Evolutionary conservation across 1,139 yeast species (phyloP).

Genomic region (Blastobotrys buckinghamii): DNA sequence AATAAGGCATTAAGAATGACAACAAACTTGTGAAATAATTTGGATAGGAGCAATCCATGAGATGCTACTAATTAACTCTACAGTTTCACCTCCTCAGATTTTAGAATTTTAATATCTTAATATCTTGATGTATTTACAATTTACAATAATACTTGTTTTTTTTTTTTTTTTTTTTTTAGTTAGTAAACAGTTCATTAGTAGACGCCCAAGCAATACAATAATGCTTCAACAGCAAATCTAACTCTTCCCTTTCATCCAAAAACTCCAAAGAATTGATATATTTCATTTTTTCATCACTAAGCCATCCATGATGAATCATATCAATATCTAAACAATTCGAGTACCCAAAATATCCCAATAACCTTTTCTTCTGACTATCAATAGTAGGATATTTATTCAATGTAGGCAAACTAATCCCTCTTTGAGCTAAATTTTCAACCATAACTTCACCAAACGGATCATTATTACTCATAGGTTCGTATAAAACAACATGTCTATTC

Average conservation of each 20-base stretch:
- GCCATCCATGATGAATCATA: conserved; percentile 55
- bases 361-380: conserved; percentile 40
- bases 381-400: conserved; percentile 47
- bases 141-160: too few species aligned
- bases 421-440: conserved; percentile 59
- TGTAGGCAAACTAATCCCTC: conserved; percentile 74
- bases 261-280: conserved; percentile 64
- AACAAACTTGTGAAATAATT: too few species aligned
- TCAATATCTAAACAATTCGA: conserved; percentile 51
- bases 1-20: too few species aligned
- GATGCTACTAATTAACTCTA: too few species aligned
- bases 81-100: too few species aligned
- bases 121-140: too few species aligned
- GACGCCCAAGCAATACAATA: conserved; percentile 53
- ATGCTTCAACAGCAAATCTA: conserved; percentile 65
- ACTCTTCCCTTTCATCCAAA: conserved; percentile 86
- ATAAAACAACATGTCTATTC: conserved; percentile 45
- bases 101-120: too few species aligned
- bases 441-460: conserved; percentile 80
- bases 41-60: too few species aligned
- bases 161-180: too few species aligned
- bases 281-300: conserved; percentile 40
- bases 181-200: neutral
- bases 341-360: conserved; percentile 16
- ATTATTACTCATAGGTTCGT: conserved; percentile 74